Evolutionary conservation across 129 eudicot genomes (phyloP), one percentile per base, ranked within the genome.

Genomic region (Tagetes erecta): DNA sequence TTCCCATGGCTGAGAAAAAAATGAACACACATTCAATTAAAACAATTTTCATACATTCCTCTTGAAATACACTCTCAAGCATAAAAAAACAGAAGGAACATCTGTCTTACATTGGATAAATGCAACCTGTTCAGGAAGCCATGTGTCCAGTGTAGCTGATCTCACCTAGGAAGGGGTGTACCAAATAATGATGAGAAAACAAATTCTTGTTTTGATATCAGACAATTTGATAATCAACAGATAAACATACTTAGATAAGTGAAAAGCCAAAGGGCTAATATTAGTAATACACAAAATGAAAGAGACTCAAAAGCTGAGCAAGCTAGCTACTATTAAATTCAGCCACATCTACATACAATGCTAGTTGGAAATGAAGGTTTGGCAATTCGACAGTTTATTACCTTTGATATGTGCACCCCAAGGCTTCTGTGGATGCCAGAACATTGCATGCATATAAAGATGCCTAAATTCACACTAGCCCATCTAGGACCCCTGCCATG

Each of bases 391-490:
- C 37, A 67, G 53, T 33, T 70, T 52, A 50, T 75, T 76, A 94
- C 98, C 97, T 94, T 94, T 71, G 98, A 88, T 74, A 94, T 94
- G 84, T 94, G 98, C 45, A 90, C 97, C 45, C 98, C 98, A 74
- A 94, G 98, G 81, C 98, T 90, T 82, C 98, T 82, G 73, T 94
- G 98, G 79, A 94, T 90, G 56, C 98, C 98, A 72, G 98, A 94
- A 80, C 98, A 94, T 82, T 90, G 96, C 93, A 94, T 88, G 86
- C 98, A 94, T 72, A 94, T 90, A 75, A 94, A 94, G 84, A 94
- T 86, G 59, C 98, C 98, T 55, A 94, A 77, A 82, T 94, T 94
- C 70, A 94, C 91, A 76, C 98, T 94, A 45, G 98, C 96, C 98
- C 98, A 94, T 86, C 98, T 83, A 39, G 98, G 98, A 86, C 97